Percentiles rank a stretch among this genome's conserved stretches.
phyloP scores from a whole-genome alignment of 352 stramenopile genomes.

The Phytophthora agathidicida region DNA sequence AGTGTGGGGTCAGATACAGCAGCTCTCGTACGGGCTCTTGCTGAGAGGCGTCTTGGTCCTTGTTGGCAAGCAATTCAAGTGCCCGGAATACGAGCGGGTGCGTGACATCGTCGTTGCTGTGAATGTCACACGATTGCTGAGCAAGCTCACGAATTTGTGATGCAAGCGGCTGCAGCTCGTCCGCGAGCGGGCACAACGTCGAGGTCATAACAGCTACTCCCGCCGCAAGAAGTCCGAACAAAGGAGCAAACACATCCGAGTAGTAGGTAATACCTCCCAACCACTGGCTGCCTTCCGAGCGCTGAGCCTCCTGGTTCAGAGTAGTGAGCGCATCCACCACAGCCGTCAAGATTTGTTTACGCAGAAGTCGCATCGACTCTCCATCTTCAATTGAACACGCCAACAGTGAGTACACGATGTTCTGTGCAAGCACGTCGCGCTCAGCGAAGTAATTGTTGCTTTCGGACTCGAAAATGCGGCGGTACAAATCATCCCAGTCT shows the following conservation, averaged over 20 bases:
- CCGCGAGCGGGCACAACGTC: conserved; percentile 6
- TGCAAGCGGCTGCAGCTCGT: conserved; percentile 26
- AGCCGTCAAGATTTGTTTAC: conserved; percentile 38
- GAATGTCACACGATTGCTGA: conserved; percentile 25
- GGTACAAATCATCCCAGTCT: conserved; percentile 64
- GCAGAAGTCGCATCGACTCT: conserved; percentile 26
- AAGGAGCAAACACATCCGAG: conserved; percentile 59
- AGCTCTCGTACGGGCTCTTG: conserved; percentile 30
- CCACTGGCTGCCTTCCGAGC: conserved; percentile 40
- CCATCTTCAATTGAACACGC: conserved; percentile 20
- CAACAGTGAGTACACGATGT: conserved; percentile 52
- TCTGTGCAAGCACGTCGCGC: conserved; percentile 63
- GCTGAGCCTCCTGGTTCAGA: conserved; percentile 38
- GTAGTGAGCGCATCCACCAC: conserved; percentile 25
- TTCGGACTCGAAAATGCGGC: conserved; percentile 81
- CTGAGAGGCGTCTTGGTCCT: background rate
- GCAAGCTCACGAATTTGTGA: conserved; percentile 29
- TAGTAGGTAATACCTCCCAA: conserved; percentile 75
- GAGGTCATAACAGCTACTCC: conserved; percentile 44
- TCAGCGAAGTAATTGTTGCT: conserved; percentile 84
- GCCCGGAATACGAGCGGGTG: conserved; percentile 50
- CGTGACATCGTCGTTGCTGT: conserved; percentile 25
- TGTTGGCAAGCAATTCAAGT: conserved; percentile 33
- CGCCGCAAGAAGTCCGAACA: conserved; percentile 53
- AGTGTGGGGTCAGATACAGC: conserved; percentile 59